Evolutionary conservation across 2,329 filamentous ascomycete species (phyloP), one percentile per base, ranked within the genome.

Genomic region (Shiraia sp.): DNA sequence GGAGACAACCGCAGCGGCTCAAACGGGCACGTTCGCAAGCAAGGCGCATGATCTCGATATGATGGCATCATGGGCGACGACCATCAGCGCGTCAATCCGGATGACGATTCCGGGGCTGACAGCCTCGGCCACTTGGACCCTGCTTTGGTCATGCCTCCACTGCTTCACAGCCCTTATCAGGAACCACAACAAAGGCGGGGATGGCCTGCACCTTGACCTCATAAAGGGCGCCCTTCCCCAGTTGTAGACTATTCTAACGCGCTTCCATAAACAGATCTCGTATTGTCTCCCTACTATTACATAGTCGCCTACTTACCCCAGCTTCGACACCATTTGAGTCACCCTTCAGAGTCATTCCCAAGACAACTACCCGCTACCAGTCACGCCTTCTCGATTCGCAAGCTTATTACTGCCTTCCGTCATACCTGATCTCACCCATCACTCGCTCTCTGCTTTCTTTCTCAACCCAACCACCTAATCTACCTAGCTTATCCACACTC

Each of bases 321-420:
- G 44, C 40, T 49, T 45, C 36, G 39, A 49, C 58, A 31, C 47
- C 43, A 39, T 53, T 56, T 67, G 62, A 68, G 57, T 66, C 63
- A 67, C 60, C 50, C 45, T 44, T 49, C 36, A 46, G 57, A 67
- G 64, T 68, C 64, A 68, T 59, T 45, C 42, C 49, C 53, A 55
- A 59, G 57, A 61, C 63, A 65, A 53, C 51, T 48, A 23, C 57
- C 42, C 57, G 52, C 51, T 48, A 60, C 53, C 55, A 57, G 57
- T 60, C 59, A 55, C 55, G 40, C 64, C 61, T 61, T 51, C 54
- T 52, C 43, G 44, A 36, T 28, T 45, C 36, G 39, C 47, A 38
- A 42, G 36, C 50, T 50, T 65, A 59, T 63, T 60, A 61, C 51
- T 61, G 45, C 53, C 53, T 55, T 44, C 51, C 44, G 33, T 43